Evolutionary conservation across 2,329 filamentous ascomycete genomes (phyloP), one percentile per base, ranked within the genome.

Genomic region (Fusarium sp.): DNA sequence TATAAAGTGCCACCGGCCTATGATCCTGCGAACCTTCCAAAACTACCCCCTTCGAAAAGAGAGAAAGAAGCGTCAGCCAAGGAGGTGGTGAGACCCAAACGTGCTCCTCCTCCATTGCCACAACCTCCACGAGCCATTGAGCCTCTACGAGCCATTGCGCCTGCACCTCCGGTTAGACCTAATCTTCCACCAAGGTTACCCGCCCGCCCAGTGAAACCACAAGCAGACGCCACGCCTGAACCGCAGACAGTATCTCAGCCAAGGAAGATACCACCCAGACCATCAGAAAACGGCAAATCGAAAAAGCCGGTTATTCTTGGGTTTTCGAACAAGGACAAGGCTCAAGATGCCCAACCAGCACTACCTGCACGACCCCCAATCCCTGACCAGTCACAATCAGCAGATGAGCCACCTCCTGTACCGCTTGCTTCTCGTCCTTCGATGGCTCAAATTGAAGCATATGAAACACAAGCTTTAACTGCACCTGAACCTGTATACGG

Each of bases 1-100:
- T 82, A 87, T 64, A 88, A 84, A 56, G 76, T 91, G 24, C 87
- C 89, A 5, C 88, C 88, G 3, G 77, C 84, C 1, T 82, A 87
- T 49, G 87, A 88, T 55, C 82, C 85, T 34, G 81, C 86, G n/a
- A 86, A 84, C 52, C 80, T 91, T 13, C 88, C 88, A 1, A 83
- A 85, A 13, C 77, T 91, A 38, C 88, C 88, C 0, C 88, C 87
- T 0, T 83, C 85, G 2, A 83, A 82, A 66, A 82, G 84, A 44
- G 88, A 90, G 61, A 78, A 81, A 3, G 88, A 90, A 71, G 73
- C 75, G 47, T 52, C 71, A 20, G 55, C 78, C 27, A 71, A 78
- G 58, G 75, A 79, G 72, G 71, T 66, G 8, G 73, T 65, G 15
- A 67, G 45, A 16, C 46, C 67, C n/a, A 65, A 46, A 43, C 72